These are phyloP conservation scores for Teratosphaeria nubilosa DNA, from an alignment of 2,329 filamentous ascomycete species.

Conservation along the genomic window DNA sequence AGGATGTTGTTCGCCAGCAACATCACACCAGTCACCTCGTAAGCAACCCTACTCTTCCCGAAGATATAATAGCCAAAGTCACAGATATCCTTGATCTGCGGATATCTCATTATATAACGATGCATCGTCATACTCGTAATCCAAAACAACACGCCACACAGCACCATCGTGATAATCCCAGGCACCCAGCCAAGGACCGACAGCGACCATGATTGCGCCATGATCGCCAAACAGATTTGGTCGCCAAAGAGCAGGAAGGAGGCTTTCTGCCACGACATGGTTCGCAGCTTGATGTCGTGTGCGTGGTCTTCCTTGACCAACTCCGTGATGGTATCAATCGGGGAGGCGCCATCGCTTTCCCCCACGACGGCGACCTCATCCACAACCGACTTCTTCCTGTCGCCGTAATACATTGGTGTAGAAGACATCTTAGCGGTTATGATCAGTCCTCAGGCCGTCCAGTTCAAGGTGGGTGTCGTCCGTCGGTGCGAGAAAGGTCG, in stretches of 20 bases:
- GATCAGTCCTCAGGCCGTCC: neutral
- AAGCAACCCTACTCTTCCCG: slow-evolving; percentile 34
- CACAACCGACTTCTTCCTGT: neutral
- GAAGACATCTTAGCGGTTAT: neutral
- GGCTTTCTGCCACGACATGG: slow-evolving; percentile 45
- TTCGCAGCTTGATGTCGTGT: slow-evolving; percentile 44
- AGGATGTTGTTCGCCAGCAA: slow-evolving; percentile 44
- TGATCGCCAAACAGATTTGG: slow-evolving; percentile 43
- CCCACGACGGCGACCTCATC: neutral
- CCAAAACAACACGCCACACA: slow-evolving; percentile 38
- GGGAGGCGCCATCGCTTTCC: slow-evolving; percentile 10
- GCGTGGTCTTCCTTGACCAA: slow-evolving; percentile 29
- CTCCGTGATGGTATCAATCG: slow-evolving; percentile 14
- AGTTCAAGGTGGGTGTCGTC: neutral
- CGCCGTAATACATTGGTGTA: neutral
- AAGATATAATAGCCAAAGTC: slow-evolving; percentile 41
- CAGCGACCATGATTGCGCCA: slow-evolving; percentile 43
- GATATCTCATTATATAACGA: slow-evolving; percentile 43
- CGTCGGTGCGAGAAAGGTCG: neutral
- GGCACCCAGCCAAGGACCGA: slow-evolving; percentile 39
- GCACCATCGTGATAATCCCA: slow-evolving; percentile 38
- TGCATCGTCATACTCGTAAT: slow-evolving; percentile 44
- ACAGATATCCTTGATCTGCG: slow-evolving; percentile 41
- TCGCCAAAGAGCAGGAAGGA: slow-evolving; percentile 40
- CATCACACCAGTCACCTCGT: slow-evolving; percentile 38